Base-by-base conservation (phyloP, 768 basidiomycete genomes). In the Brasilioporus rufonigricans region DNA sequence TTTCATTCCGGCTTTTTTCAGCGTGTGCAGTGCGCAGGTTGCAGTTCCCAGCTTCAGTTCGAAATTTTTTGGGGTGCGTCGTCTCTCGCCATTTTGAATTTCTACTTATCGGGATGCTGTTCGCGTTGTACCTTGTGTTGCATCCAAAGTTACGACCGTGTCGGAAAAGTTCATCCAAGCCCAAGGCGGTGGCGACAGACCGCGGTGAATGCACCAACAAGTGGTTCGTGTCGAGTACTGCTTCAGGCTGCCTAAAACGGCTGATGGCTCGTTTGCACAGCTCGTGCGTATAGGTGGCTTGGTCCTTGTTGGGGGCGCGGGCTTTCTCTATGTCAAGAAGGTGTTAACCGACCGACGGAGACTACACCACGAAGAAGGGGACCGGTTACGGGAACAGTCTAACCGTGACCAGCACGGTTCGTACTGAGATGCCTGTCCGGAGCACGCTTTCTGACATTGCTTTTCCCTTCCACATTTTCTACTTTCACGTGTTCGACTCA, bases 291-390 rank as follows among this genome's bases (percentile, higher is more conserved):
- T 69, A 56, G 69, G 61, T n/a, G 58, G 56, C n/a, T 46, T 71
- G 46, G 64, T 67, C 48, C 55, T 71, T 27, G 59, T 58, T 4
- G 69, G 63, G 11, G 69, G 69, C 16, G 66, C 58, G 0, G 62
- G 69, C 41, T 71, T 71, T 53, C 45, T 71, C 36, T 70, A 65
- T 24, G 69, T 67, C 50, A 71, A 71, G 49, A 69, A 54, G 16
- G 50, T 70, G 24, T 53, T 71, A 59, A 58, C 41, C 7, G 57
- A 63, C 13, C 65, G 71, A 35, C 61, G 69, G 47, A 57, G 61
- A 47, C 69, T 51, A 27, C 61, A 31, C 12, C 51, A 59, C 50
- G 59, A 61, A 12, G 53, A 69, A 21, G 53, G 58, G 29, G 61
- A 61, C 47, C 63, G 33, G 31, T 5, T 53, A 27, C 54, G 38